Evolutionary conservation across 768 basidiomycete genomes (phyloP).

Genomic region (Cyclocybe aegerita): DNA sequence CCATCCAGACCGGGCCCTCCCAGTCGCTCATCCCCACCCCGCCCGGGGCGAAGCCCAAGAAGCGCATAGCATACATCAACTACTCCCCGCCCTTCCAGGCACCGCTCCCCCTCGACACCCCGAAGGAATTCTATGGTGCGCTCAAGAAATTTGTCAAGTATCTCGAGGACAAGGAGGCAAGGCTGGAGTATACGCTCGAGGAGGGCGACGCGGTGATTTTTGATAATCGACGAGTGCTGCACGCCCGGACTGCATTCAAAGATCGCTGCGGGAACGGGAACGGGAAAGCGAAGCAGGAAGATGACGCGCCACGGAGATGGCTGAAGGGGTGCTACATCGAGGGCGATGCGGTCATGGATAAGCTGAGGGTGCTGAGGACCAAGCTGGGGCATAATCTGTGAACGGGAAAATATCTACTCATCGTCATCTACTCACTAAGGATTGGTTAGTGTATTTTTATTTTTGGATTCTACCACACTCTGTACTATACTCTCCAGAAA

Average conservation of each 20-base stretch:
- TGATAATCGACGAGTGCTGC: constrained; percentile 88
- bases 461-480: too few relatives aligned
- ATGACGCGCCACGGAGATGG: constrained; percentile 72
- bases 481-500: too few relatives aligned
- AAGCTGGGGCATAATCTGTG: constrained; percentile 16
- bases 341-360: constrained; percentile 62
- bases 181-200: constrained; percentile 62
- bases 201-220: constrained; percentile 91
- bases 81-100: constrained; percentile 97
- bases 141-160: constrained; percentile 58
- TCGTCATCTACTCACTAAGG: too few relatives aligned
- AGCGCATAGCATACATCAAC: constrained; percentile 63
- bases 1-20: constrained; percentile 55
- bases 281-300: constrained; percentile 27
- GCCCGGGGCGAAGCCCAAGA: constrained; percentile 18
- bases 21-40: constrained; percentile 20
- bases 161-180: constrained; percentile 50
- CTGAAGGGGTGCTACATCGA: constrained; percentile 87
- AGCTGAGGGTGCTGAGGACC: constrained; percentile 50
- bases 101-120: constrained; percentile 58
- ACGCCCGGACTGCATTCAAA: constrained; percentile 80
- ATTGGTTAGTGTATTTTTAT: too few relatives aligned
- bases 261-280: constrained; percentile 25
- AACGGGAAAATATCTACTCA: too few relatives aligned
- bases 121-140: constrained; percentile 59